Conservation (phyloP, 495 filamentous ascomycete species). For the Endocarpon pusillum region DNA sequence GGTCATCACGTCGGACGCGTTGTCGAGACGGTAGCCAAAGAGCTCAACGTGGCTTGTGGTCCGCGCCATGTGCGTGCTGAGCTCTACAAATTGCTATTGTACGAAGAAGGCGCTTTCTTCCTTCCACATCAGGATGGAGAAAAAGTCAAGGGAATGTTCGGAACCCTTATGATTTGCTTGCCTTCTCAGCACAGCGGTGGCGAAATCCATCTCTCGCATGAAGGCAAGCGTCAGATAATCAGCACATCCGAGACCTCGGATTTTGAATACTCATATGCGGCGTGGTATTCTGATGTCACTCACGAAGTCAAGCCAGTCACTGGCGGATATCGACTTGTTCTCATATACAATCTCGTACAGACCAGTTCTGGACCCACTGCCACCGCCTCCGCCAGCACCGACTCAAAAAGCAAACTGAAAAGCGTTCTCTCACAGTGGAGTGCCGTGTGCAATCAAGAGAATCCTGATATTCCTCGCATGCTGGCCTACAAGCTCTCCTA, state of each 20-base stretch:
- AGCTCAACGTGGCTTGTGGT: too few species aligned
- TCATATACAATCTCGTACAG: slow-evolving; percentile 39
- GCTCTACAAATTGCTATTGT: slow-evolving; percentile 37
- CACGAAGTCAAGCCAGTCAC: slow-evolving; percentile 34
- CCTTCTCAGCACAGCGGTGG: slow-evolving; percentile 35
- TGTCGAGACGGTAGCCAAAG: slow-evolving; percentile 9
- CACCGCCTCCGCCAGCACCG: too few species aligned
- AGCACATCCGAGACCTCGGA: slow-evolving; percentile 14
- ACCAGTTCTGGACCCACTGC: too few species aligned
- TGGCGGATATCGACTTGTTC: slow-evolving; percentile 31
- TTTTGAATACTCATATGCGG: slow-evolving; percentile 22
- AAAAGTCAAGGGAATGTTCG: slow-evolving; percentile 39
- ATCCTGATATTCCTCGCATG: not conserved
- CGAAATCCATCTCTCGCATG: slow-evolving; percentile 26
- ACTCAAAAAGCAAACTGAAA: too few species aligned
- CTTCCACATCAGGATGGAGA: slow-evolving; percentile 36
- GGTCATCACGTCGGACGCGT: slow-evolving; percentile 8
- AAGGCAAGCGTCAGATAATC: too few species aligned
- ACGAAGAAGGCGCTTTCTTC: slow-evolving; percentile 37
- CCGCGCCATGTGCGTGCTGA: slow-evolving; percentile 15
- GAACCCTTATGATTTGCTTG: slow-evolving; percentile 34
- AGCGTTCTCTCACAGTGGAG: too few species aligned
- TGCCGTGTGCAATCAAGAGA: too few species aligned
- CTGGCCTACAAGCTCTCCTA: slow-evolving; percentile 28
- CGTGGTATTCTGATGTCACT: slow-evolving; percentile 37